Evolutionary conservation across 352 stramenopile species (phyloP).

Genomic region (Globisporangium cystogenes): DNA sequence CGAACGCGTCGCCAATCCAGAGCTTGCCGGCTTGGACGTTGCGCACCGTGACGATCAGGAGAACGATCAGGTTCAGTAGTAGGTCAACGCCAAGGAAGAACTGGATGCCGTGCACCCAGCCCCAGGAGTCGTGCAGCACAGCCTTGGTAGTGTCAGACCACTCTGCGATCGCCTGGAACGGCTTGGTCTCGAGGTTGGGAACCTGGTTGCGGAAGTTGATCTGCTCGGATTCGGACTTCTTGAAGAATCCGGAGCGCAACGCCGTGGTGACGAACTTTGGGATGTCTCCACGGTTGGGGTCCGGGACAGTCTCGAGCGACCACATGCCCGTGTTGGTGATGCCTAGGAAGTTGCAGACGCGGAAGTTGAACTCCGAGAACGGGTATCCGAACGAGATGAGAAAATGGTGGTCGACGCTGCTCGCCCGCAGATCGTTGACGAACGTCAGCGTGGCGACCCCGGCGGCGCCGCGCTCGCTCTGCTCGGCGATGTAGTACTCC

Average conservation of each 20-base stretch:
- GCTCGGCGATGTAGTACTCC: slow-evolving; percentile 18
- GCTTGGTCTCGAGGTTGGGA: slow-evolving; percentile 7
- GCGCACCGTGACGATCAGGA: slow-evolving; percentile 24
- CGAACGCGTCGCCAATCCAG: slow-evolving; percentile 38
- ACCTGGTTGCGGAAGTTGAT: slow-evolving; percentile 18
- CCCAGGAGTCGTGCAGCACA: slow-evolving; percentile 20
- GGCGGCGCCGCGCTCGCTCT: slow-evolving; percentile 17
- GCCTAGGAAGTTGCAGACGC: slow-evolving; percentile 16
- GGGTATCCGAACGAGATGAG: slow-evolving; percentile 24
- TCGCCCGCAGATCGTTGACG: slow-evolving; percentile 20
- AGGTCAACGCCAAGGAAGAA: slow-evolving; percentile 30
- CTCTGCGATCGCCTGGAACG: slow-evolving; percentile 4
- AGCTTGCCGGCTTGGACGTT: slow-evolving; percentile 25
- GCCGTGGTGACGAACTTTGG: slow-evolving; percentile 25
- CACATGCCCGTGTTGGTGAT: slow-evolving; percentile 18
- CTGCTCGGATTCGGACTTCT: slow-evolving; percentile 16
- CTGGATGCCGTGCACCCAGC: slow-evolving; percentile 34
- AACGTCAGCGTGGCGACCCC: slow-evolving; percentile 21
- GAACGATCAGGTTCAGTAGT: slow-evolving; percentile 20
- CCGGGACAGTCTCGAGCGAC: slow-evolving; percentile 18
- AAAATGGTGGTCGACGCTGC: slow-evolving; percentile 20
- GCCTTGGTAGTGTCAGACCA: slow-evolving; percentile 3
- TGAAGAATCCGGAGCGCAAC: slow-evolving; percentile 24
- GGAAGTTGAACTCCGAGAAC: slow-evolving; percentile 25
- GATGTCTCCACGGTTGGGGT: slow-evolving; percentile 9